Conservation (phyloP, 371 early-diverging fungal species). For the Mortierella sp. region DNA sequence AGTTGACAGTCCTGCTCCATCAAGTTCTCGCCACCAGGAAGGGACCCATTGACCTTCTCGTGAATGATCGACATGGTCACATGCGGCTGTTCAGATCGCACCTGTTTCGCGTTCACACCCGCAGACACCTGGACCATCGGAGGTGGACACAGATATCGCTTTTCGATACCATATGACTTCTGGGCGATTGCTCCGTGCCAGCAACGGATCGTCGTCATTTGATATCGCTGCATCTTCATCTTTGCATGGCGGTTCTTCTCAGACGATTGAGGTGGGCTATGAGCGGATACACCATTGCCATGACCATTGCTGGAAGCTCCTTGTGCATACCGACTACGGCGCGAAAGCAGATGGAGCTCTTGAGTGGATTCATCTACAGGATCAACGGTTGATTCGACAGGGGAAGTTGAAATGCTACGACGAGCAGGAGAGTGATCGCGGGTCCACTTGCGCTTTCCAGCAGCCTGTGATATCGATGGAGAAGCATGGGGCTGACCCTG, state of each 20-base stretch:
- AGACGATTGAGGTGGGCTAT: background rate
- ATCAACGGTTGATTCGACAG: background rate
- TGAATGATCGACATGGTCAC: constrained; percentile 70
- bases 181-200: constrained; percentile 78
- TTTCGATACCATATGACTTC: constrained; percentile 85
- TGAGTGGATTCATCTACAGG: constrained; percentile 27
- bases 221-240: constrained; percentile 52
- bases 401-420: constrained; percentile 7
- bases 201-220: constrained; percentile 67
- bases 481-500: constrained; percentile 11
- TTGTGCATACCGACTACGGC: constrained; percentile 17
- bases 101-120: constrained; percentile 58
- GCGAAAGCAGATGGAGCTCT: constrained; percentile 48
- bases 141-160: constrained; percentile 84
- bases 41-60: constrained; percentile 49
- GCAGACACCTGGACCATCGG: constrained; percentile 74
- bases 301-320: background rate
- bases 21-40: constrained; percentile 49
- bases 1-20: constrained; percentile 53
- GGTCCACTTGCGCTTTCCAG: constrained; percentile 44
- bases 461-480: background rate
- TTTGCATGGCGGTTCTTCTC: constrained; percentile 27
- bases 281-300: no score
- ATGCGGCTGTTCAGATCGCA: constrained; percentile 60
- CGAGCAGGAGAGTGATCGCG: constrained; percentile 49